A percentile compares a stretch with the other conserved stretches of the same genome.
Conservation (phyloP, 2,329 filamentous ascomycete species). For the Ophioceras dolichostomum region DNA sequence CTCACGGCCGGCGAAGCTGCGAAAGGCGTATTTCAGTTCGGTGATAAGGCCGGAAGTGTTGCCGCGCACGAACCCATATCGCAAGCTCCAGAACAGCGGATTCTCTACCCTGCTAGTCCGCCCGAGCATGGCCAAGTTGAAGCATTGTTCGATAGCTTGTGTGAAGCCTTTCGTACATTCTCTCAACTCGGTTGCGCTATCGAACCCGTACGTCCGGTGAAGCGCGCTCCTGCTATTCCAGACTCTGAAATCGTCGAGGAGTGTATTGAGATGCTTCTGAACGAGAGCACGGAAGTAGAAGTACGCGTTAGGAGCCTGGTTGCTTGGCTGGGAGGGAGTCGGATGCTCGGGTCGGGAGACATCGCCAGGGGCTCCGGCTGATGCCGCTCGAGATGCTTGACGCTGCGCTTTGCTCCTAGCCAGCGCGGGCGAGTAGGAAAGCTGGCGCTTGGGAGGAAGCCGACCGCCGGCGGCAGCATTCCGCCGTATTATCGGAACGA, state of each 20-base stretch:
- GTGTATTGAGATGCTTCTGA: slow-evolving; percentile 18
- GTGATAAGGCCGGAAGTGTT: slow-evolving; percentile 36
- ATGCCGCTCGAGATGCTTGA: too few species aligned
- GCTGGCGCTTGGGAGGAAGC: too few species aligned
- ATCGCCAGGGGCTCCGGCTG: too few species aligned
- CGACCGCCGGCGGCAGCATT: too few species aligned
- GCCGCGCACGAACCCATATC: slow-evolving; percentile 43
- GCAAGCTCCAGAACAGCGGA: slow-evolving; percentile 44
- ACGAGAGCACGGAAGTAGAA: slow-evolving; percentile 14
- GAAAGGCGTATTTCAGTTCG: slow-evolving; percentile 58
- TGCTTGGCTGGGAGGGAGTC: too few species aligned
- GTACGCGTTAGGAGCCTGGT: too few species aligned
- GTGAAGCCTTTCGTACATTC: slow-evolving; percentile 33
- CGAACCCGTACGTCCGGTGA: slow-evolving; percentile 21
- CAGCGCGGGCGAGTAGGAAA: too few species aligned
- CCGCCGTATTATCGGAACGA: too few species aligned
- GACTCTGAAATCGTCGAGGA: slow-evolving; percentile 17
- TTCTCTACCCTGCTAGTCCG: slow-evolving; percentile 29
- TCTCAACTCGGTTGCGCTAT: slow-evolving; percentile 27
- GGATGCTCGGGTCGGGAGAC: too few species aligned
- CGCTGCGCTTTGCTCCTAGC: too few species aligned
- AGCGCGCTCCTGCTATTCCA: slow-evolving; percentile 13
- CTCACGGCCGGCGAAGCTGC: slow-evolving; percentile 46
- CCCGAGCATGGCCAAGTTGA: slow-evolving; percentile 26
- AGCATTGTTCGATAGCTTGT: slow-evolving; percentile 28